A percentile compares a stretch with the other conserved stretches of the same genome.
phyloP scores from a whole-genome alignment of 176 grass and related monocot species.

The Lolium perenne region DNA sequence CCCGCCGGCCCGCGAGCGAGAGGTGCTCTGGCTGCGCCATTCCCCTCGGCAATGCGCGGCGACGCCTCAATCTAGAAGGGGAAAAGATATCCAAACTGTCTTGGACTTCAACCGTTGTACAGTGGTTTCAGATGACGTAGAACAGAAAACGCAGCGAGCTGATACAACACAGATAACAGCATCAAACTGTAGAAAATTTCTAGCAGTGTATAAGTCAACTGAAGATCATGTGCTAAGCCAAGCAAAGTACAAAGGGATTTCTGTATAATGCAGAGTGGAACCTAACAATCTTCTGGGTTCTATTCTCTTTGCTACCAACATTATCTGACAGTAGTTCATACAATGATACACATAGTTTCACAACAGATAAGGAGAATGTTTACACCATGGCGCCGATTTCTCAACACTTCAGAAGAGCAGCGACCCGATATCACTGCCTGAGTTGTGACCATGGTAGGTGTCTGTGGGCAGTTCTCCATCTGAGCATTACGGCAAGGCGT shows the following conservation, averaged over 20 bases:
- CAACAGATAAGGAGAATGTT: background rate
- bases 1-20: constrained; percentile 62
- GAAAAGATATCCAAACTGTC: background rate
- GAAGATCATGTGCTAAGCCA: background rate
- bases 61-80: background rate
- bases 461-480: background rate
- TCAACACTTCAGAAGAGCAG: background rate
- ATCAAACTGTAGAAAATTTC: background rate
- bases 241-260: background rate
- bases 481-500: background rate
- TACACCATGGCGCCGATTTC: background rate
- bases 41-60: background rate
- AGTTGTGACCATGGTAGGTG: background rate
- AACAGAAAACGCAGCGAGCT: background rate
- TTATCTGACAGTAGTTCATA: background rate
- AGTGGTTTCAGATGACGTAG: background rate
- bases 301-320: constrained; percentile 33
- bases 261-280: background rate
- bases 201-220: background rate
- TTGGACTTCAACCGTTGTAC: background rate
- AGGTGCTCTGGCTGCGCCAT: constrained; percentile 48
- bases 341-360: constrained; percentile 11
- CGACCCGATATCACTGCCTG: background rate
- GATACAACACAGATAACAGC: background rate
- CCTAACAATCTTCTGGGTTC: background rate